phyloP scores from a whole-genome alignment of 2,329 filamentous ascomycete species.

The Penicillium thymicola region DNA sequence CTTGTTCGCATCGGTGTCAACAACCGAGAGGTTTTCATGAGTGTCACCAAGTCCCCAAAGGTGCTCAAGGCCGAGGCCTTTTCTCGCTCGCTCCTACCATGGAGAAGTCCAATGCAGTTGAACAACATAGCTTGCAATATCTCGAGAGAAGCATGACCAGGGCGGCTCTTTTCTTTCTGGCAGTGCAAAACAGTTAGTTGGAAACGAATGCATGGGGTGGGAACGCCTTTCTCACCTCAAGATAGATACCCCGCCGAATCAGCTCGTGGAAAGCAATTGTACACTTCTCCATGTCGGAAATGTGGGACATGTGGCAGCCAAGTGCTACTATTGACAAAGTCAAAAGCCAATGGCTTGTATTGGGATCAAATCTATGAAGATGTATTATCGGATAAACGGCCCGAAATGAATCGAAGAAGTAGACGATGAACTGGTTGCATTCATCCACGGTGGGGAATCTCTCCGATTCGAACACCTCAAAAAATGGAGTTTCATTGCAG shows the following conservation, averaged over 20 bases:
- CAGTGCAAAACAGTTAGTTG: not conserved
- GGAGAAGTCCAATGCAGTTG: constrained; percentile 34
- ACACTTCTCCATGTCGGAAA: constrained; percentile 27
- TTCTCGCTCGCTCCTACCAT: constrained; percentile 24
- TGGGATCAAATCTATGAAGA: constrained; percentile 35
- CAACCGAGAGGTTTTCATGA: constrained; percentile 24
- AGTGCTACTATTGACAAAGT: constrained; percentile 40
- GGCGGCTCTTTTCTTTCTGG: constrained; percentile 28
- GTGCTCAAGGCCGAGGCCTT: constrained; percentile 24
- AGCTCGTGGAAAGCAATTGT: constrained; percentile 42
- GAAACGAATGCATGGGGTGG: not conserved
- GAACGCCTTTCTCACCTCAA: constrained; percentile 28
- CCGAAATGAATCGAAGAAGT: constrained; percentile 41
- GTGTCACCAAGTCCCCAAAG: constrained; percentile 30
- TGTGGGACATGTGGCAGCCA: constrained; percentile 37
- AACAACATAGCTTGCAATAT: constrained; percentile 31
- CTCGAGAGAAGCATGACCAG: constrained; percentile 22
- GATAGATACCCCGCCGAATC: constrained; percentile 37
- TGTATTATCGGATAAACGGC: constrained; percentile 43
- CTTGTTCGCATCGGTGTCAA: constrained; percentile 9
- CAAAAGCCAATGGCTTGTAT: constrained; percentile 40
- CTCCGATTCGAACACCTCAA: constrained; percentile 29
- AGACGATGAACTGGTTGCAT: constrained; percentile 32
- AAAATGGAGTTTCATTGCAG: constrained; percentile 29
- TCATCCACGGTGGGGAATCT: constrained; percentile 28